These are phyloP conservation scores for Penstemon eatonii DNA, from an alignment of 257 asterid species.

Conservation along the genomic window DNA sequence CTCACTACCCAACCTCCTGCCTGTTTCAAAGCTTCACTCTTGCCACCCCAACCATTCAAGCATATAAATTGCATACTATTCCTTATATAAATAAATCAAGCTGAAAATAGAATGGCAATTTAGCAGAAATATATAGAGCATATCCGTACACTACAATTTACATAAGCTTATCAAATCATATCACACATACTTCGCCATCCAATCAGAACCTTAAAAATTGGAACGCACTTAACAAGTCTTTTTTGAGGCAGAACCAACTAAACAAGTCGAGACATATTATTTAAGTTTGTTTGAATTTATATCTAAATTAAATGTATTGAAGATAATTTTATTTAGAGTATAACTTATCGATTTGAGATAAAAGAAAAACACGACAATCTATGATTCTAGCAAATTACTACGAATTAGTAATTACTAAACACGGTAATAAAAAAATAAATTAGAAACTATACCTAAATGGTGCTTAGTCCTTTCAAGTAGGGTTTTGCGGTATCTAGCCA, in stretches of 20 bases:
- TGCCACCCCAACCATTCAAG: background rate
- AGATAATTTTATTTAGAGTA: too few relatives aligned
- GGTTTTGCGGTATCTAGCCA: slow-evolving; percentile 80
- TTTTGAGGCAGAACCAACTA: too few relatives aligned
- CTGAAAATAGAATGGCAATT: background rate
- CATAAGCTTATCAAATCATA: slow-evolving; percentile 3
- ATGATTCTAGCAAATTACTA: background rate
- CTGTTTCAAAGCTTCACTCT: slow-evolving; percentile 1
- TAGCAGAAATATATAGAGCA: background rate
- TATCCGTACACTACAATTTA: background rate
- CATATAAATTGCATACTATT: too few relatives aligned
- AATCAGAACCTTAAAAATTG: slow-evolving; percentile 17
- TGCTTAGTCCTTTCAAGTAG: slow-evolving; percentile 84
- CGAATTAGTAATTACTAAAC: background rate
- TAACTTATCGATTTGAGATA: too few relatives aligned
- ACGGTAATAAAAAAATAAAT: slow-evolving; percentile 23
- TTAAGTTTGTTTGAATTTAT: too few relatives aligned
- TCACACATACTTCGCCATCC: slow-evolving; percentile 5
- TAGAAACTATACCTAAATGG: slow-evolving; percentile 65
- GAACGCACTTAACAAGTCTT: background rate
- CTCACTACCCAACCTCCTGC: background rate
- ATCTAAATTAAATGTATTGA: too few relatives aligned
- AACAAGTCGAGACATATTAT: too few relatives aligned
- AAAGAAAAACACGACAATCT: background rate
- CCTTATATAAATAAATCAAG: background rate